Percentiles rank a stretch among this genome's conserved stretches.
Evolutionary conservation across 768 basidiomycete genomes (phyloP).

Genomic region (Pulveroboletus sp.): DNA sequence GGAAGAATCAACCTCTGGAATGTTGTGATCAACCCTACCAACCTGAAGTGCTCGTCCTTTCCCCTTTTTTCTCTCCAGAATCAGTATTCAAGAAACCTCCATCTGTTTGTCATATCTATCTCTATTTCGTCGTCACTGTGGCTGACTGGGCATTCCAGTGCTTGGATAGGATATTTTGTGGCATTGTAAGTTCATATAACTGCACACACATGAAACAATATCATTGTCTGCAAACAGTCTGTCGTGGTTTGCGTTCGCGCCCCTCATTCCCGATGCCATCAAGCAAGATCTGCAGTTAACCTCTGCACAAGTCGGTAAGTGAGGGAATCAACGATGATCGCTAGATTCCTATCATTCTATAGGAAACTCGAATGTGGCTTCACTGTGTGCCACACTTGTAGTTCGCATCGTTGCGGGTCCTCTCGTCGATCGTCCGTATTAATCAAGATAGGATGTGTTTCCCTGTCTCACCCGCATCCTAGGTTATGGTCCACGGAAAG

Average conservation of each 20-base stretch:
- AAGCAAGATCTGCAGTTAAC: slow-evolving; percentile 49
- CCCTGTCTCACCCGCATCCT: background rate
- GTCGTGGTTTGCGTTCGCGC: slow-evolving; percentile 60
- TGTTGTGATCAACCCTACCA: slow-evolving; percentile 42
- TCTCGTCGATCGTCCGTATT: slow-evolving; percentile 39
- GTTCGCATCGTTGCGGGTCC: slow-evolving; percentile 49
- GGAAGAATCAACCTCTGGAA: slow-evolving; percentile 7
- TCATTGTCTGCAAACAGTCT: slow-evolving; percentile 20
- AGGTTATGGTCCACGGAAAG: slow-evolving; percentile 48
- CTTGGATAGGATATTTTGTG: slow-evolving; percentile 45
- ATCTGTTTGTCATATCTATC: slow-evolving; percentile 37
- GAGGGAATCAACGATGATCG: background rate
- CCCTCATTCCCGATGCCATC: slow-evolving; percentile 54
- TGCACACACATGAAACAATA: slow-evolving; percentile 4
- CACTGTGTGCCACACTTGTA: slow-evolving; percentile 45
- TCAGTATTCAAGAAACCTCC: slow-evolving; percentile 48
- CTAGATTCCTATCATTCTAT: background rate
- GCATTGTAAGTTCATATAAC: slow-evolving; percentile 34
- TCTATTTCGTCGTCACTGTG: background rate
- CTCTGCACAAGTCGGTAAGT: slow-evolving; percentile 39
- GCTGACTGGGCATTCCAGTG: slow-evolving; percentile 19
- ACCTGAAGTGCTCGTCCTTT: slow-evolving; percentile 48
- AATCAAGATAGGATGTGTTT: background rate
- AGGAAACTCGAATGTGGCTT: slow-evolving; percentile 49
- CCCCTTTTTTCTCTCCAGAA: slow-evolving; percentile 47